Evolutionary conservation across 2,329 filamentous ascomycete species (phyloP).

Genomic region (Aspergillus ochraceoroseus): DNA sequence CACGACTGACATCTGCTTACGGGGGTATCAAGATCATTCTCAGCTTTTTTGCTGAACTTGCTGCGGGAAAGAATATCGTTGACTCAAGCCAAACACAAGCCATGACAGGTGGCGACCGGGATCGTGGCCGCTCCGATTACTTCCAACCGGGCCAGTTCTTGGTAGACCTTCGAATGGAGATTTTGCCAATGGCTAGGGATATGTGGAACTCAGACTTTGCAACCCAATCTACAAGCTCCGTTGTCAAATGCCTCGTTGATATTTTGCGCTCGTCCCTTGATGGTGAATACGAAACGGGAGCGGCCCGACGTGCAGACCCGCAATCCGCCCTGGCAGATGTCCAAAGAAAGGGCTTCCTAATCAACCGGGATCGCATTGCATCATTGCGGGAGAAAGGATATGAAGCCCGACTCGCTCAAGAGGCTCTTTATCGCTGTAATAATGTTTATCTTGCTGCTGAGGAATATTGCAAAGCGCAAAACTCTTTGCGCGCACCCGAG

Average conservation of each 20-base stretch:
- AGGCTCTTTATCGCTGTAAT: conserved; percentile 78
- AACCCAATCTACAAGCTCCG: conserved; percentile 70
- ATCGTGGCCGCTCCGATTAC: conserved; percentile 54
- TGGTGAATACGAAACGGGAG: conserved; percentile 68
- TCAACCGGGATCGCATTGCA: conserved; percentile 48
- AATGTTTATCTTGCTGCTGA: conserved; percentile 57
- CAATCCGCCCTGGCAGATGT: conserved; percentile 46
- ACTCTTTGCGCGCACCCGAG: conserved; percentile 53
- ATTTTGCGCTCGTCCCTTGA: conserved; percentile 74
- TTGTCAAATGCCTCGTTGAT: conserved; percentile 73
- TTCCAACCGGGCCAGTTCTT: conserved; percentile 71
- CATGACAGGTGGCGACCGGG: conserved; percentile 51
- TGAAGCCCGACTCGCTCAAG: conserved; percentile 61
- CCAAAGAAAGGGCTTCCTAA: conserved; percentile 50
- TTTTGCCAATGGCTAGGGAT: conserved; percentile 68
- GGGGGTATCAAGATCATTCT: conserved; percentile 75
- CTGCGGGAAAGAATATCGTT: conserved; percentile 71
- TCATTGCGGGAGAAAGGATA: conserved; percentile 47
- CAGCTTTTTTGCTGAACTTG: conserved; percentile 70
- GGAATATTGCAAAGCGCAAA: conserved; percentile 70
- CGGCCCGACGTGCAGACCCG: conserved; percentile 59
- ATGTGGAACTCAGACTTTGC: conserved; percentile 84
- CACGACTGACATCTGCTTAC: conserved; percentile 49
- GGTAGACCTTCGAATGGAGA: conserved; percentile 74
- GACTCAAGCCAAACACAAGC: conserved; percentile 64